These are phyloP conservation scores for Erythrophleum ivorense DNA, from an alignment of 331 rosid genomes.

Conservation along the genomic window DNA sequence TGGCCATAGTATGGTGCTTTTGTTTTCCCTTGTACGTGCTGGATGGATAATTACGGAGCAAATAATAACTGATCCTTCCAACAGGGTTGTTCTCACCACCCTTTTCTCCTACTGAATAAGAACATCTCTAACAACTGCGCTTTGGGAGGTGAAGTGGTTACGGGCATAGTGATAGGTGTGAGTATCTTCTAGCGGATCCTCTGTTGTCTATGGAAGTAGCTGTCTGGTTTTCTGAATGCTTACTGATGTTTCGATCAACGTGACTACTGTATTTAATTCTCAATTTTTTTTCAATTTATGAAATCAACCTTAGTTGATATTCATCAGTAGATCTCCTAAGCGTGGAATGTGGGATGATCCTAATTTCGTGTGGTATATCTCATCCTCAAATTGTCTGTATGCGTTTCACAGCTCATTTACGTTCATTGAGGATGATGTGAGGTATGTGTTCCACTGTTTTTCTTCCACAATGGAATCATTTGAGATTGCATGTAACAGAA, in stretches of 20 bases:
- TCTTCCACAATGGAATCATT: neutral
- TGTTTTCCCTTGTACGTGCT: conserved; percentile 31
- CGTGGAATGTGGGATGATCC: neutral
- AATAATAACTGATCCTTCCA: conserved; percentile 38
- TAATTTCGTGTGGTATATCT: neutral
- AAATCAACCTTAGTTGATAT: neutral
- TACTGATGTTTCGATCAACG: neutral
- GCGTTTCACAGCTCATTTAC: neutral
- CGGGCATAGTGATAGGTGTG: neutral
- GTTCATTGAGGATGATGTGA: neutral
- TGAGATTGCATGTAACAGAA: neutral
- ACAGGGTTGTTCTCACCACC: conserved; percentile 23
- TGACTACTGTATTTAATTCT: neutral
- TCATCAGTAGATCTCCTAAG: neutral
- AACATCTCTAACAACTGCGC: neutral
- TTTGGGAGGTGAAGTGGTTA: conserved; percentile 29
- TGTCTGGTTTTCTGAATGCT: neutral
- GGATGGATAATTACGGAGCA: conserved; percentile 37
- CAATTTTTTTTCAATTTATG: neutral
- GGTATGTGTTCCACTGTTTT: neutral
- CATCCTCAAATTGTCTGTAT: neutral
- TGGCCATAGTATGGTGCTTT: conserved; percentile 39
- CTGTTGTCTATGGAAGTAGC: neutral
- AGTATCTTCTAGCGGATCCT: neutral
- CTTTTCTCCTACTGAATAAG: neutral